Evolutionary conservation across 805 yeast genomes (phyloP).

Genomic region (Yamadazyma phyllophila): DNA sequence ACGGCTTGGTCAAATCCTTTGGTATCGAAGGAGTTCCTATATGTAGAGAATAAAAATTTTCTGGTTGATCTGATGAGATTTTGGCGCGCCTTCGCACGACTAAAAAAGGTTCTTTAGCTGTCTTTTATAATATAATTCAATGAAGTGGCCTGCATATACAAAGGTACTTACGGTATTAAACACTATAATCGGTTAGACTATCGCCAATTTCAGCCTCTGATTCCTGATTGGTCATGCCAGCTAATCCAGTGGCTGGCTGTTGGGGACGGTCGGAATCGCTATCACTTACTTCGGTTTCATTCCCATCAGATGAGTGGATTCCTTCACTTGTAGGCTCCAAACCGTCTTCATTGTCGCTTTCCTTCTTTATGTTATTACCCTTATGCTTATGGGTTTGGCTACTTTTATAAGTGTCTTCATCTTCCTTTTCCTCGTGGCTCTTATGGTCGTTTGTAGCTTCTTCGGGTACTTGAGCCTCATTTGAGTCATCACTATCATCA

Average conservation of each 20-base stretch:
- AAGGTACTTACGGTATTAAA: background rate
- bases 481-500: too few species aligned
- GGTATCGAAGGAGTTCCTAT: background rate
- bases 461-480: too few species aligned
- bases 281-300: conserved; percentile 12
- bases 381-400: background rate
- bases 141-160: background rate
- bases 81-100: conserved; percentile 5
- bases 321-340: background rate
- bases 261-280: background rate
- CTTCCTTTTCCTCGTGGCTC: conserved; percentile 3
- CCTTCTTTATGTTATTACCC: conserved; percentile 6
- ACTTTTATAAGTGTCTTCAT: background rate
- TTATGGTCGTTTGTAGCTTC: background rate
- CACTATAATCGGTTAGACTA: conserved; percentile 10
- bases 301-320: background rate
- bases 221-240: background rate
- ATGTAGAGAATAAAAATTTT: conserved; percentile 8
- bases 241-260: background rate
- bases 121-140: background rate
- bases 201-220: background rate
- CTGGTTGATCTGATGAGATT: conserved; percentile 11
- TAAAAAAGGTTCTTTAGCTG: background rate
- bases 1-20: background rate
- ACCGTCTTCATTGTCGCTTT: background rate